phyloP scores from a whole-genome alignment of 768 basidiomycete species.

The Clavaria fumosa region DNA sequence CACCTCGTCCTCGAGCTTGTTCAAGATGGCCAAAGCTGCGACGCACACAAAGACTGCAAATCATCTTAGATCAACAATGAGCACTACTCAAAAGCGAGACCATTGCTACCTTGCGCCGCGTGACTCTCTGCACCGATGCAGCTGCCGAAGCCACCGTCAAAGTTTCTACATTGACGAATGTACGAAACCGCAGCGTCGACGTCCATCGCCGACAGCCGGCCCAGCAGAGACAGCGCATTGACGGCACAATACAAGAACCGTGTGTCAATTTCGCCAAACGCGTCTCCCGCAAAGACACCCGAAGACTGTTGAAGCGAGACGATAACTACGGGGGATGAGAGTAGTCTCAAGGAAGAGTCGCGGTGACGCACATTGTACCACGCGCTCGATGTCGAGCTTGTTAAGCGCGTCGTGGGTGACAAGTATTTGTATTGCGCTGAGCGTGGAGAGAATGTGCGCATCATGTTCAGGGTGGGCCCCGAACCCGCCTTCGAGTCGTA shows the following conservation, averaged over 20 bases:
- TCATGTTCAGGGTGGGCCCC: slow-evolving; percentile 91
- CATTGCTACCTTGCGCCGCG: slow-evolving; percentile 61
- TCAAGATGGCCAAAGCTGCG: slow-evolving; percentile 76
- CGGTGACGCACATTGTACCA: slow-evolving; percentile 50
- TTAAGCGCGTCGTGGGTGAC: slow-evolving; percentile 72
- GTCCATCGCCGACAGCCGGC: slow-evolving; percentile 54
- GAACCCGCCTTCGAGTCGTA: slow-evolving; percentile 51
- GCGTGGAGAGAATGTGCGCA: slow-evolving; percentile 71
- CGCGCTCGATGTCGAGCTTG: slow-evolving; percentile 48
- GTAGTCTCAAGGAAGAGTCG: slow-evolving; percentile 1
- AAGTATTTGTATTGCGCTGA: slow-evolving; percentile 88
- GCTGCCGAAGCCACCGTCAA: slow-evolving; percentile 90
- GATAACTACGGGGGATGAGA: slow-evolving; percentile 40
- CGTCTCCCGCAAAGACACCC: slow-evolving; percentile 82
- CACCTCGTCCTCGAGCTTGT: slow-evolving; percentile 62
- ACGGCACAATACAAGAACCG: slow-evolving; percentile 86
- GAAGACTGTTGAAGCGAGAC: slow-evolving; percentile 71
- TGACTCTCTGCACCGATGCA: slow-evolving; percentile 83
- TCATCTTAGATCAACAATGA: not conserved
- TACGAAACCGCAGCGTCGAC: slow-evolving; percentile 53
- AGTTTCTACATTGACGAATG: slow-evolving; percentile 70
- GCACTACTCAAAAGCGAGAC: slow-evolving; percentile 1
- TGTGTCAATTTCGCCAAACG: slow-evolving; percentile 85
- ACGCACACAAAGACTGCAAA: slow-evolving; percentile 75
- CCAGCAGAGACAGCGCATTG: slow-evolving; percentile 67